These are phyloP conservation scores for Rubroboletus pulcherrimus DNA, from an alignment of 768 basidiomycete species.

Conservation along the genomic window DNA sequence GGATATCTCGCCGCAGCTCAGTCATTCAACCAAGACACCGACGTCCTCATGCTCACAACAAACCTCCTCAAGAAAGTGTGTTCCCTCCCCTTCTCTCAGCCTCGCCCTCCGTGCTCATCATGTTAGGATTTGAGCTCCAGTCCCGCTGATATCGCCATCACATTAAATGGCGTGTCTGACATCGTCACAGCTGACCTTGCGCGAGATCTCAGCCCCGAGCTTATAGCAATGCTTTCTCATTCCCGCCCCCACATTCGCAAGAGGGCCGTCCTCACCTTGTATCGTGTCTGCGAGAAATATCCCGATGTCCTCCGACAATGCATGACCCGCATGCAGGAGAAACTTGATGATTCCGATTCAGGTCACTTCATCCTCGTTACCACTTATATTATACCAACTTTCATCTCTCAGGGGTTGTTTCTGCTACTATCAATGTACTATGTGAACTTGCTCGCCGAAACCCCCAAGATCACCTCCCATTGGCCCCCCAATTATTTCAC, in stretches of 20 bases:
- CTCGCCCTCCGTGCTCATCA: conserved; percentile 8
- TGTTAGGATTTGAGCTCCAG: conserved; percentile 74
- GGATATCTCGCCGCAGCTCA: conserved; percentile 92
- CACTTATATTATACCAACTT: background rate
- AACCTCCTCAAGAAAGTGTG: conserved; percentile 91
- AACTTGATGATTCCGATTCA: conserved; percentile 73
- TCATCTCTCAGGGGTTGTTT: conserved; percentile 69
- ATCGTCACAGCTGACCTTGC: conserved; percentile 85
- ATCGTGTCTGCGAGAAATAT: conserved; percentile 76
- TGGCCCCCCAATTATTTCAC: conserved; percentile 93
- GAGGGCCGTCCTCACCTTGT: conserved; percentile 80
- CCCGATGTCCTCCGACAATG: conserved; percentile 71
- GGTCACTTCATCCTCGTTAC: conserved; percentile 36
- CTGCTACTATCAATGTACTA: conserved; percentile 89
- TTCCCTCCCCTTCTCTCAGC: background rate
- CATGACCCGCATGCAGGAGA: conserved; percentile 70
- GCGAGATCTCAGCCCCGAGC: conserved; percentile 83
- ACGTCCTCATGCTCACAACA: conserved; percentile 95
- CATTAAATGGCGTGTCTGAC: conserved; percentile 78
- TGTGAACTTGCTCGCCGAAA: conserved; percentile 85
- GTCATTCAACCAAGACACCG: conserved; percentile 91
- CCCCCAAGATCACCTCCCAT: conserved; percentile 73
- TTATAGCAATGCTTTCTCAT: conserved; percentile 85
- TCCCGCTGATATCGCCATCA: conserved; percentile 70
- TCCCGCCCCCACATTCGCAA: conserved; percentile 87